Conservation (phyloP, 768 basidiomycete species). For the Suillus occidentalis region DNA sequence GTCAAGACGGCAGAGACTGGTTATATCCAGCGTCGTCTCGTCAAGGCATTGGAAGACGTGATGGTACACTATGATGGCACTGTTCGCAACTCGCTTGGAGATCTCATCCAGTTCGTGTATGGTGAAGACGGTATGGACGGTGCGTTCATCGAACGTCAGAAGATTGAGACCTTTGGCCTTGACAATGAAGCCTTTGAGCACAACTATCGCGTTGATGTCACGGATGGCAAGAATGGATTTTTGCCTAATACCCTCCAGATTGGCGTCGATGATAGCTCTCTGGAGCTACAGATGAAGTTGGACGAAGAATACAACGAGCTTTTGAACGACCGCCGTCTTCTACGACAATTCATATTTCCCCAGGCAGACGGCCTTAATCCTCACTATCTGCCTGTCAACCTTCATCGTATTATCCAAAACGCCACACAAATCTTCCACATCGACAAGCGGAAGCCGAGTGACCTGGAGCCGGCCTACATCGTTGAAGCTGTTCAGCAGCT, state of each 20-base stretch:
- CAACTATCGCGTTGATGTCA: conserved; percentile 93
- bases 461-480: conserved; percentile 86
- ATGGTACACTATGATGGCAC: conserved; percentile 98
- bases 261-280: conserved; percentile 81
- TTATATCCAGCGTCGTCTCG: conserved; percentile 96
- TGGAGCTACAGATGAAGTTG: conserved; percentile 79
- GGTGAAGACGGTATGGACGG: conserved; percentile 99
- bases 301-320: conserved; percentile 76
- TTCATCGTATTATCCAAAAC: conserved; percentile 94
- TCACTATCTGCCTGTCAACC: conserved; percentile 93
- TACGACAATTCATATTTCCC: conserved; percentile 86
- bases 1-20: conserved; percentile 99
- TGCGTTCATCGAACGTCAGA: conserved; percentile 95
- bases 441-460: conserved; percentile 89
- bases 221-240: conserved; percentile 80
- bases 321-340: conserved; percentile 67
- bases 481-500: conserved; percentile 77
- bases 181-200: conserved; percentile 84
- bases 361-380: conserved; percentile 65
- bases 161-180: conserved; percentile 84
- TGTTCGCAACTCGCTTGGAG: conserved; percentile 94
- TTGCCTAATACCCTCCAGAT: conserved; percentile 78
- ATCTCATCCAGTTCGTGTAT: conserved; percentile 94
- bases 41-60: conserved; percentile 97
- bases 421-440: conserved; percentile 97